Conservation (phyloP, 768 basidiomycete species). For the Lactifluus echinatus region DNA sequence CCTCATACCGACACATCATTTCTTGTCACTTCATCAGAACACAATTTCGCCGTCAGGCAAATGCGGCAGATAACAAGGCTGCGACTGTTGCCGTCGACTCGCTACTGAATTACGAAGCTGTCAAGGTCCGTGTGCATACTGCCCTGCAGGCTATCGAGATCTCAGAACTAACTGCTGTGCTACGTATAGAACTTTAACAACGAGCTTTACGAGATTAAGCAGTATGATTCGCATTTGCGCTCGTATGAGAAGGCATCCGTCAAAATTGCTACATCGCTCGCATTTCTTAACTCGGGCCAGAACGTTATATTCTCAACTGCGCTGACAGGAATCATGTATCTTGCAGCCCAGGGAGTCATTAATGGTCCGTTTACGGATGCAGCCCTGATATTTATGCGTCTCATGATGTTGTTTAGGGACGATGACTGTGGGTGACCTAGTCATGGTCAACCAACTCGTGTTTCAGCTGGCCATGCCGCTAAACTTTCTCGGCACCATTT, state of each 20-base stretch:
- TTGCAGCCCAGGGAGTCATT: slow-evolving; percentile 90
- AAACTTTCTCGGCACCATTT: slow-evolving; percentile 95
- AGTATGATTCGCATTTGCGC: slow-evolving; percentile 84
- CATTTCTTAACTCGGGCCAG: slow-evolving; percentile 92
- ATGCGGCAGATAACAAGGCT: slow-evolving; percentile 93
- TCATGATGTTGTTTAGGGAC: slow-evolving; percentile 47
- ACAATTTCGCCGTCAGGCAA: slow-evolving; percentile 87
- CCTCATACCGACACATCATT: not conserved
- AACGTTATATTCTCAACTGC: slow-evolving; percentile 94
- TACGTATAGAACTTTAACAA: slow-evolving; percentile 89
- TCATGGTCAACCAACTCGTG: slow-evolving; percentile 98
- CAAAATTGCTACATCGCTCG: slow-evolving; percentile 91
- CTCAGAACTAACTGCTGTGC: not conserved
- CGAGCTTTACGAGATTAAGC: slow-evolving; percentile 80
- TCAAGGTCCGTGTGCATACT: slow-evolving; percentile 57
- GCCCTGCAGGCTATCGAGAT: not conserved
- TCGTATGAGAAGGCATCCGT: slow-evolving; percentile 87
- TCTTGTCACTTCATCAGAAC: slow-evolving; percentile 44
- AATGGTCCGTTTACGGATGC: slow-evolving; percentile 49
- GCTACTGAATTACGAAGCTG: slow-evolving; percentile 96
- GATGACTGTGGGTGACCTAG: slow-evolving; percentile 97
- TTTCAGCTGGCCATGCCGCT: slow-evolving; percentile 95
- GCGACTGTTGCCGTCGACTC: slow-evolving; percentile 92
- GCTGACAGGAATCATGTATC: slow-evolving; percentile 89
- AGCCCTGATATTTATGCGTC: not conserved